Conservation (phyloP, 1,139 yeast genomes). For the Kodamaea alishanica region DNA sequence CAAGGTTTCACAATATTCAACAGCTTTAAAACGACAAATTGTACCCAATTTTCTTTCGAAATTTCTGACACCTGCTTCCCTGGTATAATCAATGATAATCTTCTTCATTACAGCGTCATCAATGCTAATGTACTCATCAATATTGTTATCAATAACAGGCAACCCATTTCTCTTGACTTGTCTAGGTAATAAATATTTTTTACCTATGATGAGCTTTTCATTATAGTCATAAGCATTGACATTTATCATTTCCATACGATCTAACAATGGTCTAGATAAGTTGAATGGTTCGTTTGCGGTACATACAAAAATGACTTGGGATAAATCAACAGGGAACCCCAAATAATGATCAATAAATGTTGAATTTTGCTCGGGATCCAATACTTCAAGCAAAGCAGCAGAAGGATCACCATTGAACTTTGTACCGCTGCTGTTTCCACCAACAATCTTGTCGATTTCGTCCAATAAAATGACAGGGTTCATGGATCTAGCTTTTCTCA, state of each 20-base stretch:
- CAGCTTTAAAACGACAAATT: conserved; percentile 77
- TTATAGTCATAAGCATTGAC: conserved; percentile 78
- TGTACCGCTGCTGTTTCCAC: conserved; percentile 45
- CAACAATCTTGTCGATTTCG: conserved; percentile 82
- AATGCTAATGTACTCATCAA: conserved; percentile 34
- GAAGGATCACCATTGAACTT: conserved; percentile 82
- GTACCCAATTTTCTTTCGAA: conserved; percentile 71
- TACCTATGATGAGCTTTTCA: conserved; percentile 75
- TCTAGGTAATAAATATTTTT: conserved; percentile 71
- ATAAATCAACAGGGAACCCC: conserved; percentile 83
- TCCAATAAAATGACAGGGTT: conserved; percentile 88
- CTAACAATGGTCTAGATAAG: conserved; percentile 76
- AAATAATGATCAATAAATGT: conserved; percentile 80
- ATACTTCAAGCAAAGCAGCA: conserved; percentile 83
- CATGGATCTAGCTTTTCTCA: conserved; percentile 74
- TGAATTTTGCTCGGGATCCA: conserved; percentile 87
- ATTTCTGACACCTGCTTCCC: conserved; percentile 86
- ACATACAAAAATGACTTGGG: conserved; percentile 80
- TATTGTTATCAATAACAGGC: conserved; percentile 20
- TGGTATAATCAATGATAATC: conserved; percentile 66
- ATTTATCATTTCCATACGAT: conserved; percentile 81
- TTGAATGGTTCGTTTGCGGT: conserved; percentile 83
- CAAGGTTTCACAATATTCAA: conserved; percentile 56
- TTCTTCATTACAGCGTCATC: conserved; percentile 53
- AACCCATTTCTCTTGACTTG: conserved; percentile 73